These are phyloP conservation scores for Suillus weaverae DNA, from an alignment of 768 basidiomycete genomes.

Conservation along the genomic window DNA sequence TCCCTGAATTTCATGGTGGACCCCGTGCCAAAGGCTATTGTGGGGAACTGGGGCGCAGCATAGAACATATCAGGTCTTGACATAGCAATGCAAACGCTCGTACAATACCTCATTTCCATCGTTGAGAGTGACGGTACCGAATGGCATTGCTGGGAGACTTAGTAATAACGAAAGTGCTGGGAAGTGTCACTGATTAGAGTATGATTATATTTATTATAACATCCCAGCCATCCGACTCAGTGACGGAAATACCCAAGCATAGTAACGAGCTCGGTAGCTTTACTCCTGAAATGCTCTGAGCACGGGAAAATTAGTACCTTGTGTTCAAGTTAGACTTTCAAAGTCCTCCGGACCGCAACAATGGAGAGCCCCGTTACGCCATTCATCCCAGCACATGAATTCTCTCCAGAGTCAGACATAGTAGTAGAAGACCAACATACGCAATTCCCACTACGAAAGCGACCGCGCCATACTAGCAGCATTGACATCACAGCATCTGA, in stretches of 20 bases:
- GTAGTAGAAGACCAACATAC: constrained; percentile 11
- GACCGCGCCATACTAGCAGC: background rate
- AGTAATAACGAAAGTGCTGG: background rate
- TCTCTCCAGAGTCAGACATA: background rate
- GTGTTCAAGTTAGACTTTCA: constrained; percentile 21
- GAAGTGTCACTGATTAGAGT: background rate
- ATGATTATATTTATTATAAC: too few relatives aligned
- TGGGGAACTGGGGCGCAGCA: constrained; percentile 46
- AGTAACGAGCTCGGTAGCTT: too few relatives aligned
- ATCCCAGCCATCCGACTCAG: background rate
- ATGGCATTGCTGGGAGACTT: constrained; percentile 35
- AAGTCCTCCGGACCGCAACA: background rate
- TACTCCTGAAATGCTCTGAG: background rate
- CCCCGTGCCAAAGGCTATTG: constrained; percentile 64
- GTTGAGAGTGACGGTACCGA: constrained; percentile 38
- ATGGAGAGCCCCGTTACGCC: constrained; percentile 20
- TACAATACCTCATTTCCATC: constrained; percentile 39
- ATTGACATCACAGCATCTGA: constrained; percentile 8
- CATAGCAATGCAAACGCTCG: background rate
- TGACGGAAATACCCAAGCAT: too few relatives aligned
- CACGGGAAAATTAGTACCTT: background rate
- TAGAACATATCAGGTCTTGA: background rate
- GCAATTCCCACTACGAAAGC: constrained; percentile 13
- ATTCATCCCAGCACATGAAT: constrained; percentile 23
- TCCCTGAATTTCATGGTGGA: constrained; percentile 41